phyloP scores from a whole-genome alignment of 2,329 filamentous ascomycete species.

The Chalaropsis thielavioides region DNA sequence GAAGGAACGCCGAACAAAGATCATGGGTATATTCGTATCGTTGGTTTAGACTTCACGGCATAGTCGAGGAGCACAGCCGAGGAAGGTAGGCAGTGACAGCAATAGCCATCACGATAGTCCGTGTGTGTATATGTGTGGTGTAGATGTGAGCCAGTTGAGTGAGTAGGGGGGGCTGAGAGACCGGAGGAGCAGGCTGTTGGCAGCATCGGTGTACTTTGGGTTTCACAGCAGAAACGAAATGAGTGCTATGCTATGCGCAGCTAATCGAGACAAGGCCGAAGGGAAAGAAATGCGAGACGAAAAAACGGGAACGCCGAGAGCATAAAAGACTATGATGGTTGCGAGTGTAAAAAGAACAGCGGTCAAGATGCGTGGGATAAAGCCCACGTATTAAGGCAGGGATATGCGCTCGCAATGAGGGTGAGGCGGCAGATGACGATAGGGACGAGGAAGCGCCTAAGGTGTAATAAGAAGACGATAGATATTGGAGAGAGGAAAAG shows the following conservation, averaged over 20 bases:
- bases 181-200: not conserved
- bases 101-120: not conserved
- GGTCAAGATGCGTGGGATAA: not conserved
- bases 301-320: not conserved
- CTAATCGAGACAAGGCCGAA: not conserved
- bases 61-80: slow-evolving; percentile 1
- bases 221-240: not conserved
- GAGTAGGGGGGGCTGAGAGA: not conserved
- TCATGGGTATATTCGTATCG: not conserved
- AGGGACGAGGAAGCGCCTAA: not conserved
- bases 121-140: not conserved
- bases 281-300: not conserved
- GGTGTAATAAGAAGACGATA: not conserved
- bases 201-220: not conserved
- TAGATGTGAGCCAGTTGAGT: not conserved
- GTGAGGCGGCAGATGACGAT: not conserved
- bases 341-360: not conserved
- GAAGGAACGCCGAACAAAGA: not conserved
- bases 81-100: not conserved
- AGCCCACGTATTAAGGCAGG: not conserved
- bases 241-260: not conserved
- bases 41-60: not conserved
- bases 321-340: slow-evolving; percentile 1
- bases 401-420: not conserved
- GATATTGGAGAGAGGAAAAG: not conserved